Percentiles rank a stretch among this genome's conserved stretches.
These are phyloP conservation scores for Gilbertella persicaria DNA, from an alignment of 371 early-diverging fungal species.

Conservation along the genomic window DNA sequence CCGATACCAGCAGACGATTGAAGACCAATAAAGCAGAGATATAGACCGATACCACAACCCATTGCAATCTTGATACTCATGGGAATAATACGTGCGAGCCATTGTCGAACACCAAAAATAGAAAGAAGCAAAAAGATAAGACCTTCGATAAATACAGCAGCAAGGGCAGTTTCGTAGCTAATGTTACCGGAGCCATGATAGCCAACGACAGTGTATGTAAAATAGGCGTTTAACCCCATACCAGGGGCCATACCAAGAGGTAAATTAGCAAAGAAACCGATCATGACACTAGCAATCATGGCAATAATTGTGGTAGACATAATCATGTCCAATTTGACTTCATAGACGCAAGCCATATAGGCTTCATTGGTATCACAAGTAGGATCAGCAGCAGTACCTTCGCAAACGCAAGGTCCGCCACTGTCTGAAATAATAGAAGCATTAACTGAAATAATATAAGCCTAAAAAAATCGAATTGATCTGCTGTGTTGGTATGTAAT, in stretches of 20 bases:
- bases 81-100: slow-evolving; percentile 75
- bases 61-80: slow-evolving; percentile 73
- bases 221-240: slow-evolving; percentile 84
- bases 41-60: slow-evolving; percentile 78
- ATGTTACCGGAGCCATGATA: slow-evolving; percentile 75
- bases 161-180: slow-evolving; percentile 67
- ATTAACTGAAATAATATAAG: slow-evolving; percentile 59
- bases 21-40: slow-evolving; percentile 73
- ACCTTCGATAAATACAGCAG: slow-evolving; percentile 82
- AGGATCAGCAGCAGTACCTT: slow-evolving; percentile 42
- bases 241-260: slow-evolving; percentile 79
- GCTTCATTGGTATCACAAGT: slow-evolving; percentile 47
- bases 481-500: background rate
- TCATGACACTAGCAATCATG: slow-evolving; percentile 63
- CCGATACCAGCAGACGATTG: slow-evolving; percentile 81
- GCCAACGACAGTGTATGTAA: slow-evolving; percentile 80
- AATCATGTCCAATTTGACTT: slow-evolving; percentile 68
- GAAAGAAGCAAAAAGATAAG: slow-evolving; percentile 72
- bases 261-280: slow-evolving; percentile 75
- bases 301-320: slow-evolving; percentile 72
- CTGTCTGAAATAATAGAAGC: slow-evolving; percentile 76
- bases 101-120: slow-evolving; percentile 76
- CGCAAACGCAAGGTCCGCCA: slow-evolving; percentile 76
- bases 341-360: slow-evolving; percentile 64
- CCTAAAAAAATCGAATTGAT: slow-evolving; percentile 5